Evolutionary conservation across 1,139 yeast species (phyloP).

Genomic region (Oligophagozyma castellii): DNA sequence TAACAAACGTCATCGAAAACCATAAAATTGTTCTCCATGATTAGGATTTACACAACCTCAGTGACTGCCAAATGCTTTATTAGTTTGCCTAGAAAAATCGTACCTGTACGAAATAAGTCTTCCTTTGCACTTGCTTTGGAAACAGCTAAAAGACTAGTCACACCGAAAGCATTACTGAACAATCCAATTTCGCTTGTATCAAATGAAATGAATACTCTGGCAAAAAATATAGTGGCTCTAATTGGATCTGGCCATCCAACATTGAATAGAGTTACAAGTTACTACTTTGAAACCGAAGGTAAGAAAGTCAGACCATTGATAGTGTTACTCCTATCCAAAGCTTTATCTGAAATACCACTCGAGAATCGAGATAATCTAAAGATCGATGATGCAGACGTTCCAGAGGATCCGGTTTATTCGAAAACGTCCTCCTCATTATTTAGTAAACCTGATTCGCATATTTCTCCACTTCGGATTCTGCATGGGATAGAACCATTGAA

Average conservation of each 20-base stretch:
- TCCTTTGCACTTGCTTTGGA: conserved; percentile 52
- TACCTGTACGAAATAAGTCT: conserved; percentile 22
- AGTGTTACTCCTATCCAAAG: conserved; percentile 71
- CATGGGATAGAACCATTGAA: conserved; percentile 88
- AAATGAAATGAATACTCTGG: conserved; percentile 83
- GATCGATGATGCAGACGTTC: conserved; percentile 50
- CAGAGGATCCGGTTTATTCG: conserved; percentile 42
- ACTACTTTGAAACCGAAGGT: conserved; percentile 93
- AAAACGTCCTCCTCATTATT: conserved; percentile 8
- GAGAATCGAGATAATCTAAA: conserved; percentile 48
- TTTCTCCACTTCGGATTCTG: conserved; percentile 70
- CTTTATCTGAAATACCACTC: conserved; percentile 65
- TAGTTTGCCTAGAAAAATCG: no score
- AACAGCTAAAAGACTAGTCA: conserved; percentile 69
- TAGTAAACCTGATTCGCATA: conserved; percentile 29
- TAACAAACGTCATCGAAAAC: no score
- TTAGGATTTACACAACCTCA: no score
- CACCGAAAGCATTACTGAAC: conserved; percentile 43
- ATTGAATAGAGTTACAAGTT: conserved; percentile 75
- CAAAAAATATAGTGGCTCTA: conserved; percentile 70
- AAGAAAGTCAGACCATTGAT: conserved; percentile 88
- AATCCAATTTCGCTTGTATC: conserved; percentile 93
- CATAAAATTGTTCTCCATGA: no score
- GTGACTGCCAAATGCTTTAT: conserved; percentile 1
- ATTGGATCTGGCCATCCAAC: conserved; percentile 93